phyloP scores from a whole-genome alignment of 2,329 filamentous ascomycete species.

The Talaromyces sp. region DNA sequence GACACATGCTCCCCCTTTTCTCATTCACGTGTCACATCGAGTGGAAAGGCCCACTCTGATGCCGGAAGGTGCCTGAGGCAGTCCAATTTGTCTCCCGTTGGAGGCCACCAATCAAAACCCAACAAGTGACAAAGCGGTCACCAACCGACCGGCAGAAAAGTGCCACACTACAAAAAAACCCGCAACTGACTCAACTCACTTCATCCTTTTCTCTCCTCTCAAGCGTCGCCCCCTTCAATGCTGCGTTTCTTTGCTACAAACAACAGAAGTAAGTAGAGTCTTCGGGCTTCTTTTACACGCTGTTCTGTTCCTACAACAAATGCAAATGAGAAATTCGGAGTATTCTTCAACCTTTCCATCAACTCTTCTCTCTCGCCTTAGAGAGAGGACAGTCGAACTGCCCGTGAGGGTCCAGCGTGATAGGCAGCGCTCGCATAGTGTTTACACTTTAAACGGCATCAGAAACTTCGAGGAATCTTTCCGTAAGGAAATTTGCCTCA shows the following conservation, averaged over 20 bases:
- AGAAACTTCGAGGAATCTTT: slow-evolving; percentile 71
- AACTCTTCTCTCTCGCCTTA: slow-evolving; percentile 24
- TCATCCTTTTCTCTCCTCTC: slow-evolving; percentile 40
- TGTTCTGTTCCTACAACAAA: slow-evolving; percentile 26
- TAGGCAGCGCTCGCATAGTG: slow-evolving; percentile 56
- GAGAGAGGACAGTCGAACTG: slow-evolving; percentile 46
- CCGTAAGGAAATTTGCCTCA: slow-evolving; percentile 50
- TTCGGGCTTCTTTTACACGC: slow-evolving; percentile 15
- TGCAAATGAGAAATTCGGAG: slow-evolving; percentile 99
- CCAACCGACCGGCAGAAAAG: neutral
- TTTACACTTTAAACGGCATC: slow-evolving; percentile 61
- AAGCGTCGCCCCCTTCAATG: slow-evolving; percentile 83
- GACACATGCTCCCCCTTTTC: neutral
- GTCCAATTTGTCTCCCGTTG: too few species aligned
- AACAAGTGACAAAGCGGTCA: neutral
- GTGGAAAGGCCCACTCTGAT: neutral
- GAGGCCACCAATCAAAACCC: neutral
- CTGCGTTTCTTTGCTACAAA: slow-evolving; percentile 95
- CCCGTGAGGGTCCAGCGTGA: slow-evolving; percentile 82
- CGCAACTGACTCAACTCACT: slow-evolving; percentile 13
- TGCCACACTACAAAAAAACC: slow-evolving; percentile 8
- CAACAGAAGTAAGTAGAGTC: slow-evolving; percentile 46
- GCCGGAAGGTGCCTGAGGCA: slow-evolving; percentile 1
- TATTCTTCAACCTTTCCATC: slow-evolving; percentile 64
- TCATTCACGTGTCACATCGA: neutral